These are phyloP conservation scores for Leccinum uliginosum DNA, from an alignment of 768 basidiomycete genomes.

Conservation along the genomic window DNA sequence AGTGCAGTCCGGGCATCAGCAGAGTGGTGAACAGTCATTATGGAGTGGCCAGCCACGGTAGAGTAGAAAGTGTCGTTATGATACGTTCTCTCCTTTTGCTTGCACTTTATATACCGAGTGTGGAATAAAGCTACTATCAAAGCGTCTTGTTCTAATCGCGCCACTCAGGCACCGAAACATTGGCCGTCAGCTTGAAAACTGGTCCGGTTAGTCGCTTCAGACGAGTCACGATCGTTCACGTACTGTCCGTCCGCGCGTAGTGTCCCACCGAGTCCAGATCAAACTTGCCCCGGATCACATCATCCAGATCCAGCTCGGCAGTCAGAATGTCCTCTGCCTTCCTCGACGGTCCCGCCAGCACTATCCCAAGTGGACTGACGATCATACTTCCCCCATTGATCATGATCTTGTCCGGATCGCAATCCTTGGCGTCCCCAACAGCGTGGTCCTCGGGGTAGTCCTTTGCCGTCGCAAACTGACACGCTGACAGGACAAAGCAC, in stretches of 20 bases:
- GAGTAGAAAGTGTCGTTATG: not conserved
- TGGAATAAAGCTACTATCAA: constrained; percentile 12
- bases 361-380: constrained; percentile 50
- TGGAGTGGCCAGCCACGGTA: not conserved
- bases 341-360: constrained; percentile 57
- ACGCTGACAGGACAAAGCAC: constrained; percentile 64
- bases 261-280: constrained; percentile 61
- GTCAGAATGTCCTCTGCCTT: constrained; percentile 50
- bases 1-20: constrained; percentile 34
- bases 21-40: constrained; percentile 24
- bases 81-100: not conserved
- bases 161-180: not conserved
- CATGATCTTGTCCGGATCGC: constrained; percentile 47
- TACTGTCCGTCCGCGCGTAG: constrained; percentile 57
- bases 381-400: constrained; percentile 62
- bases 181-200: constrained; percentile 28
- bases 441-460: constrained; percentile 50
- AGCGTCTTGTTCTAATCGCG: not conserved
- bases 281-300: constrained; percentile 53
- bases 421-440: constrained; percentile 34
- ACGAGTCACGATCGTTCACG: constrained; percentile 15
- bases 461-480: constrained; percentile 52
- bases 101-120: constrained; percentile 23
- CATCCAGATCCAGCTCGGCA: constrained; percentile 56
- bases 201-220: constrained; percentile 4